Percentiles rank a stretch among this genome's conserved stretches.
These are phyloP conservation scores for Trichoderma pleuroti DNA, from an alignment of 2,329 filamentous ascomycete species.

Conservation along the genomic window DNA sequence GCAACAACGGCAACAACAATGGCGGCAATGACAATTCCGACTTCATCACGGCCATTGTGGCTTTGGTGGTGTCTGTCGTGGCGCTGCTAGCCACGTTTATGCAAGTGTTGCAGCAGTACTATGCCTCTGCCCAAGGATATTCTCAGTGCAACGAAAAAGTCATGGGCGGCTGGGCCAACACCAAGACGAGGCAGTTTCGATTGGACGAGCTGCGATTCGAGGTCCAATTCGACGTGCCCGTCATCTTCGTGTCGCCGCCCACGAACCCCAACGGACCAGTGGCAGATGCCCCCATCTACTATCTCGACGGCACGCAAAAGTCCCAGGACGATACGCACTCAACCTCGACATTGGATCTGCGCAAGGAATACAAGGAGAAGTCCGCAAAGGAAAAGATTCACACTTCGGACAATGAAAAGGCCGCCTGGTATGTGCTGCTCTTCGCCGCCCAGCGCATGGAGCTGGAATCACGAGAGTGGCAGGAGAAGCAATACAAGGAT, in stretches of 20 bases:
- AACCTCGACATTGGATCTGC: slow-evolving; percentile 30
- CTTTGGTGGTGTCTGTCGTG: slow-evolving; percentile 46
- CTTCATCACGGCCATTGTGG: slow-evolving; percentile 41
- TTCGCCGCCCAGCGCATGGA: slow-evolving; percentile 50
- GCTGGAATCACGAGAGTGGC: slow-evolving; percentile 45
- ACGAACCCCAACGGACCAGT: slow-evolving; percentile 39
- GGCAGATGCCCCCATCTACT: slow-evolving; percentile 30
- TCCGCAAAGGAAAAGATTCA: slow-evolving; percentile 40
- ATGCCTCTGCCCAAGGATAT: slow-evolving; percentile 48
- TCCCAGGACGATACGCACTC: slow-evolving; percentile 37
- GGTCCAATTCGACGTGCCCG: slow-evolving; percentile 47
- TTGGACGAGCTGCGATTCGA: slow-evolving; percentile 47
- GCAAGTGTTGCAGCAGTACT: slow-evolving; percentile 50
- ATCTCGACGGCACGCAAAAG: slow-evolving; percentile 37
- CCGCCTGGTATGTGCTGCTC: slow-evolving; percentile 52
- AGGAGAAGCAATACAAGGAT: slow-evolving; percentile 32
- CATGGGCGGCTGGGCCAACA: slow-evolving; percentile 45
- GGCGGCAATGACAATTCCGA: slow-evolving; percentile 28
- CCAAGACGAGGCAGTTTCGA: slow-evolving; percentile 40
- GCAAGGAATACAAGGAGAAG: slow-evolving; percentile 26
- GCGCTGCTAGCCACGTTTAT: slow-evolving; percentile 44
- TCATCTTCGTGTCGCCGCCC: slow-evolving; percentile 48
- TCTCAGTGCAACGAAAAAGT: slow-evolving; percentile 46
- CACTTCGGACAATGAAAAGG: slow-evolving; percentile 55
- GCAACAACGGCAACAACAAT: background rate